Evolutionary conservation across 2,329 filamentous ascomycete genomes (phyloP).

Genomic region (Penicillium sp.): DNA sequence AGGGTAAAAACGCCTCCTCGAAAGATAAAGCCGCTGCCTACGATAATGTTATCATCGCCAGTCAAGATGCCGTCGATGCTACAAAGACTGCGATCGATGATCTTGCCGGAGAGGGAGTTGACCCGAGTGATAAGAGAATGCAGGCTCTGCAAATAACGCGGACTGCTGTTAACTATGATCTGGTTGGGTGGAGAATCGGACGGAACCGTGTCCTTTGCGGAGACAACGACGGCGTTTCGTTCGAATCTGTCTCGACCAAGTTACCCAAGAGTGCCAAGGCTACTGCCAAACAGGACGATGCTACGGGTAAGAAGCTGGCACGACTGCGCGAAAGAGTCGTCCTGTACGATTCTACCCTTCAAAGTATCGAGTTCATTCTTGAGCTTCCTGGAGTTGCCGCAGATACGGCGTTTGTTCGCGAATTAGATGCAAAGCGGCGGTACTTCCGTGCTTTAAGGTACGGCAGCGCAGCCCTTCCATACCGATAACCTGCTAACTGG

Average conservation of each 20-base stretch:
- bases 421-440: constrained; percentile 64
- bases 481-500: too few relatives aligned
- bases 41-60: constrained; percentile 78
- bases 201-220: constrained; percentile 83
- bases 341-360: constrained; percentile 80
- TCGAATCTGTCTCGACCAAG: constrained; percentile 42
- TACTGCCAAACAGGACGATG: constrained; percentile 42
- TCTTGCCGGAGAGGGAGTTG: constrained; percentile 69
- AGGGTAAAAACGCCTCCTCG: constrained; percentile 34
- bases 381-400: constrained; percentile 83
- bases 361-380: constrained; percentile 81
- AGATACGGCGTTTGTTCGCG: constrained; percentile 64
- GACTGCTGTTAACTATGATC: constrained; percentile 85
- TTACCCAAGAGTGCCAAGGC: constrained; percentile 47
- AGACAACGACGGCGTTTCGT: constrained; percentile 63
- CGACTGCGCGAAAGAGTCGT: constrained; percentile 79
- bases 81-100: constrained; percentile 91
- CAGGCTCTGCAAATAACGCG: constrained; percentile 86
- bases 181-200: constrained; percentile 90
- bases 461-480: too few relatives aligned
- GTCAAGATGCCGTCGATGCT: constrained; percentile 87
- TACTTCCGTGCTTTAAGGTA: constrained; percentile 89
- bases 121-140: constrained; percentile 75
- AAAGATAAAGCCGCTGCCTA: constrained; percentile 73
- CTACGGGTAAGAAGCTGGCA: constrained; percentile 63